A percentile compares a stretch with the other conserved stretches of the same genome.
phyloP scores from a whole-genome alignment of 495 filamentous ascomycete genomes.

The Halenospora varia region DNA sequence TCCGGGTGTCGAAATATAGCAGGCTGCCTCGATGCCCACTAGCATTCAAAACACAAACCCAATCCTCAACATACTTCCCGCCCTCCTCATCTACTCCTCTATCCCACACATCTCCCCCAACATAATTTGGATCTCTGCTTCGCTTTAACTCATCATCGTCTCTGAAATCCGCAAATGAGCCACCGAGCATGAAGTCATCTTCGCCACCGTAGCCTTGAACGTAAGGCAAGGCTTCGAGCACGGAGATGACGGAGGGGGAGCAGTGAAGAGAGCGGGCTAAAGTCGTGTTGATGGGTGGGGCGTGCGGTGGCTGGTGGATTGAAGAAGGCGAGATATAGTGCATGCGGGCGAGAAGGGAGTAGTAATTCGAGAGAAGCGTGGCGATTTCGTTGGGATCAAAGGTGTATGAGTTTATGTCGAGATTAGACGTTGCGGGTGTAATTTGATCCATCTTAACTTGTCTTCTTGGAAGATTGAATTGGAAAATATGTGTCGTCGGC shows the following conservation, averaged over 20 bases:
- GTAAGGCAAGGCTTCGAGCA: slow-evolving; percentile 9
- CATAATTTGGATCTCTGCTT: slow-evolving; percentile 9
- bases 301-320: slow-evolving; percentile 8
- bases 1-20: slow-evolving; percentile 4
- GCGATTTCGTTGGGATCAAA: slow-evolving; percentile 4
- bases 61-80: slow-evolving; percentile 3
- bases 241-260: not conserved
- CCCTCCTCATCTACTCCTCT: not conserved
- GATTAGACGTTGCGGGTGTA: not conserved
- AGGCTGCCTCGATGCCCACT: slow-evolving; percentile 5
- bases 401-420: not conserved
- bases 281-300: not conserved
- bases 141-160: not conserved
- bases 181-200: slow-evolving; percentile 9
- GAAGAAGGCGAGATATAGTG: not conserved
- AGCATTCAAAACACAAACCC: slow-evolving; percentile 1
- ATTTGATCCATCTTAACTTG: not conserved
- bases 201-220: not conserved
- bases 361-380: not conserved
- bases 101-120: not conserved
- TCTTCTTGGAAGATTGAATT: too few species aligned
- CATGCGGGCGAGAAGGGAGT: slow-evolving; percentile 2
- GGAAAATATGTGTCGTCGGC: not conserved
- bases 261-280: not conserved
- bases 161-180: slow-evolving; percentile 7